Percentiles rank a stretch among this genome's conserved stretches.
Evolutionary conservation across 73 alveolate species (phyloP).

Genomic region (Stentor roeselii): DNA sequence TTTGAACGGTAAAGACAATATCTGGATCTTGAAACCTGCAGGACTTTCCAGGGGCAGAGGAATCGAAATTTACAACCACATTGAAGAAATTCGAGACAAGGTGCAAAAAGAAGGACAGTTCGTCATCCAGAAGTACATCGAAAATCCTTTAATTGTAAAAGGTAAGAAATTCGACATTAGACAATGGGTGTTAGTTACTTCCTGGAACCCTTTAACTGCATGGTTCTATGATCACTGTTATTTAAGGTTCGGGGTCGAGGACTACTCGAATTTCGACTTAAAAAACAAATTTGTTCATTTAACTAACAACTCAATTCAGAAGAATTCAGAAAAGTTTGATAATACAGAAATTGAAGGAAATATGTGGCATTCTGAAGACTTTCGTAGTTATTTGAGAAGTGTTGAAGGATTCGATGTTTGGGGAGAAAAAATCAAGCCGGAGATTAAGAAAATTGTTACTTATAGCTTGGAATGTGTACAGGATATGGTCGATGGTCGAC

Average conservation of each 20-base stretch:
- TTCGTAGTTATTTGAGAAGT: conserved; percentile 62
- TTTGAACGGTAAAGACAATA: conserved; percentile 56
- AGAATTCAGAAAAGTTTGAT: conserved; percentile 75
- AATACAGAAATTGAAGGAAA: conserved; percentile 90
- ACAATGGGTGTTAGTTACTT: conserved; percentile 95
- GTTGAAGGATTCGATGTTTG: conserved; percentile 81
- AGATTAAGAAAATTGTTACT: conserved; percentile 76
- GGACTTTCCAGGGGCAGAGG: conserved; percentile 45
- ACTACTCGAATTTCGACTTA: conserved; percentile 80
- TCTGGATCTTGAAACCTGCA: conserved; percentile 84
- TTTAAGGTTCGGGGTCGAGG: conserved; percentile 93
- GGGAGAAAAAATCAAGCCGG: conserved; percentile 75
- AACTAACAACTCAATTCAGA: conserved; percentile 93
- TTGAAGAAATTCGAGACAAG: conserved; percentile 33
- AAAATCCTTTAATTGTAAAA: conserved; percentile 71
- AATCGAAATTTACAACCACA: conserved; percentile 21
- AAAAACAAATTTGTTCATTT: conserved; percentile 89
- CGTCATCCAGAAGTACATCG: conserved; percentile 80
- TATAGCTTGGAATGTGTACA: conserved; percentile 84
- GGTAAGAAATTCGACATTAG: conserved; percentile 90
- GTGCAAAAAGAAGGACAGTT: conserved; percentile 52
- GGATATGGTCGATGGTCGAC: conserved; percentile 88
- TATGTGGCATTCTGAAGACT: conserved; percentile 90
- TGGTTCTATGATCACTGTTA: conserved; percentile 94
- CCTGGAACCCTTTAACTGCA: conserved; percentile 90